Evolutionary conservation across 1,284 basidiomycete species (phyloP).

Genomic region (Rhodotorula sp.): DNA sequence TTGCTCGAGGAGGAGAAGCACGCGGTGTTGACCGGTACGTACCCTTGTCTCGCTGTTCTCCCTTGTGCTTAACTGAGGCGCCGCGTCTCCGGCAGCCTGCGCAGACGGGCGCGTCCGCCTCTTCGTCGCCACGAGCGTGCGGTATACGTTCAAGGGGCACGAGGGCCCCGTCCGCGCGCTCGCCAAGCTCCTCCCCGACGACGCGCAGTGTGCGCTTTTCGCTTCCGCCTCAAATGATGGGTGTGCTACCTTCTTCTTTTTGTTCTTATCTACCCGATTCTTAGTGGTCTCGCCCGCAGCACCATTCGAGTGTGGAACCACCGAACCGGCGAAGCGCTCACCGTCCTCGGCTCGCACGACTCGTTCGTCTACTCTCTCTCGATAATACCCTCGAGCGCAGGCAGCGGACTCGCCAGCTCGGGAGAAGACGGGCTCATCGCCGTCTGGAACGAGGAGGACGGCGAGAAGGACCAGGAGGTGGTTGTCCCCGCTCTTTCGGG

Average conservation of each 20-base stretch:
- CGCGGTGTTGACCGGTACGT: constrained; percentile 22
- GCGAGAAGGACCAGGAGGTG: constrained; percentile 79
- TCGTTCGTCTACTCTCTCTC: constrained; percentile 93
- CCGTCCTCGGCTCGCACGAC: constrained; percentile 83
- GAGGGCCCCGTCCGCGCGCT: constrained; percentile 86
- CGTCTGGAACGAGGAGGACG: constrained; percentile 79
- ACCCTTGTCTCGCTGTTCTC: constrained; percentile 32
- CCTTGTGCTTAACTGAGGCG: background rate
- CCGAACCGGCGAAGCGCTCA: constrained; percentile 66
- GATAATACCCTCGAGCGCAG: constrained; percentile 61
- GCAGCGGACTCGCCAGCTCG: constrained; percentile 72
- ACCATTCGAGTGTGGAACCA: constrained; percentile 89
- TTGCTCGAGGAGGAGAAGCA: constrained; percentile 70
- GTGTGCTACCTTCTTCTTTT: constrained; percentile 53
- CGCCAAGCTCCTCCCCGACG: constrained; percentile 54
- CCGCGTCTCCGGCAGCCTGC: constrained; percentile 63
- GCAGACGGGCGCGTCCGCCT: constrained; percentile 92
- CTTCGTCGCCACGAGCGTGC: constrained; percentile 60
- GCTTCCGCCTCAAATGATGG: constrained; percentile 94
- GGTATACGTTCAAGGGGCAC: constrained; percentile 70
- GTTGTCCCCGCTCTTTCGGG: constrained; percentile 80
- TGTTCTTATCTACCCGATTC: background rate
- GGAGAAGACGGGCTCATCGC: constrained; percentile 94
- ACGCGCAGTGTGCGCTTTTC: constrained; percentile 66
- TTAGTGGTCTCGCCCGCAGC: constrained; percentile 54